phyloP scores from a whole-genome alignment of 139 green algal genomes.

The Chlamydomonas sp. region DNA sequence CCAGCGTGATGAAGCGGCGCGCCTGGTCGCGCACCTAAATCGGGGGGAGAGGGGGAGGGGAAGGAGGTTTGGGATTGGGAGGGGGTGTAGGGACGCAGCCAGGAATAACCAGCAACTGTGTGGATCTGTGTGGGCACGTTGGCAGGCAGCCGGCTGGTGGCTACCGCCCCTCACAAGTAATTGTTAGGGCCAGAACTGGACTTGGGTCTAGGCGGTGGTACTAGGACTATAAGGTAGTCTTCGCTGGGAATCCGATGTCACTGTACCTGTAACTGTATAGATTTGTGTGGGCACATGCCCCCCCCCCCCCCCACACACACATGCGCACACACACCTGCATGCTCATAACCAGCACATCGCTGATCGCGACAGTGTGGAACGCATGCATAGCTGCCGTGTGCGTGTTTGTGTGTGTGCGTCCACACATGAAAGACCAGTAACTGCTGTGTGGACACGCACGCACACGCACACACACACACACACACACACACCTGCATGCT shows the following conservation, averaged over 20 bases:
- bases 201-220: no score
- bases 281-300: background rate
- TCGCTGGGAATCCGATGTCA: no score
- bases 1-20: conserved; percentile 80
- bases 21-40: conserved; percentile 70
- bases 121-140: no score
- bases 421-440: no score
- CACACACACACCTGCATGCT: conserved; percentile 41
- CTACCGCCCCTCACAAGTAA: no score
- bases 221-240: no score
- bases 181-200: no score
- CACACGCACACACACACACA: conserved; percentile 12
- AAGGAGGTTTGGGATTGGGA: no score
- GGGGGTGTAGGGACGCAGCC: background rate
- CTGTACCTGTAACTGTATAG: no score
- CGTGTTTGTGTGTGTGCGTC: background rate
- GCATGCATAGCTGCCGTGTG: conserved; percentile 43
- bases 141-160: no score
- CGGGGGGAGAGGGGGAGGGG: no score
- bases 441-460: background rate
- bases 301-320: conserved; percentile 1
- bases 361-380: conserved; percentile 74
- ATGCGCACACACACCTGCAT: conserved; percentile 40
- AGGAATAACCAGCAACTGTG: background rate
- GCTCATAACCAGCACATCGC: conserved; percentile 62